These are phyloP conservation scores for Fusarium euwallaceae DNA, from an alignment of 2,329 filamentous ascomycete species.

Conservation along the genomic window DNA sequence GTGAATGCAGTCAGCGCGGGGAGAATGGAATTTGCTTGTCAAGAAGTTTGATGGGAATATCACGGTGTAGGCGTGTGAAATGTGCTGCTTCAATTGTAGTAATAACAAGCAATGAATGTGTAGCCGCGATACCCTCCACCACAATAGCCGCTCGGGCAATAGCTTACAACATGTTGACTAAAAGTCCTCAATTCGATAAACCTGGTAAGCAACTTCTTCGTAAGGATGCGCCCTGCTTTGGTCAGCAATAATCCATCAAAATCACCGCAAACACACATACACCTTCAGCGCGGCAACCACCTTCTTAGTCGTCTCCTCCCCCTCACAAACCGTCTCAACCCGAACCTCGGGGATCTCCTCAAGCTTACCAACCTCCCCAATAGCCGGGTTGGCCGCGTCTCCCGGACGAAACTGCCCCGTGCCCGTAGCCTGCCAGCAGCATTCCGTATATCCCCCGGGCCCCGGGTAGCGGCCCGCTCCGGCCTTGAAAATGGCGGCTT, in stretches of 20 bases:
- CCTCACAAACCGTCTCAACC: conserved; percentile 73
- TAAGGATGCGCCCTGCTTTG: conserved; percentile 48
- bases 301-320: conserved; percentile 66
- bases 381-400: conserved; percentile 70
- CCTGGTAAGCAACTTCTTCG: conserved; percentile 45
- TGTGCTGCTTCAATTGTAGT: background rate
- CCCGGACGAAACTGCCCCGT: conserved; percentile 76
- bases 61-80: background rate
- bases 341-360: conserved; percentile 72
- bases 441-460: conserved; percentile 67
- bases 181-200: conserved; percentile 44
- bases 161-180: conserved; percentile 10
- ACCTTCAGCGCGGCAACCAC: conserved; percentile 75
- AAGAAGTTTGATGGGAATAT: background rate
- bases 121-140: background rate
- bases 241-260: background rate
- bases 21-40: background rate
- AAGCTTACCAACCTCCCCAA: conserved; percentile 69
- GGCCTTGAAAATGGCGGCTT: conserved; percentile 68
- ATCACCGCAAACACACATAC: conserved; percentile 37
- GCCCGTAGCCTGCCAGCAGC: conserved; percentile 65
- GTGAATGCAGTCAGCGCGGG: background rate
- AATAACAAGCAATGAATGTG: background rate
- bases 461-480: conserved; percentile 68
- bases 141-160: background rate